These are phyloP conservation scores for Aureobasidium uvarum DNA, from an alignment of 2,329 filamentous ascomycete genomes.

Conservation along the genomic window DNA sequence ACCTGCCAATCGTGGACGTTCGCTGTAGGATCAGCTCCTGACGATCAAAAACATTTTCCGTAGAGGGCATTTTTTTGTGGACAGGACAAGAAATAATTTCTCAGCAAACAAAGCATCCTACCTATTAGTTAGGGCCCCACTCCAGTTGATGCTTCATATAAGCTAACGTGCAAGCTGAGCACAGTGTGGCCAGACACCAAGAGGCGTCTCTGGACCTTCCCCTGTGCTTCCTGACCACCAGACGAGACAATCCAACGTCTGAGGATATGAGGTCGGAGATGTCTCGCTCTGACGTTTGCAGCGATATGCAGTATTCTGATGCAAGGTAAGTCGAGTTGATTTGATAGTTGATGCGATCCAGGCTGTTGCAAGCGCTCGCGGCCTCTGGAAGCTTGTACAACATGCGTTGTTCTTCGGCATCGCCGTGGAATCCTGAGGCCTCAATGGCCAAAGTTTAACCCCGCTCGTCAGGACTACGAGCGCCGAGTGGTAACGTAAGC, in stretches of 20 bases:
- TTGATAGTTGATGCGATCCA: constrained; percentile 2
- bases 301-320: not conserved
- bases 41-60: constrained; percentile 6
- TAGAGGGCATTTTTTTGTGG: not conserved
- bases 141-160: not conserved
- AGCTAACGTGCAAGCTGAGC: constrained; percentile 13
- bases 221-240: constrained; percentile 9
- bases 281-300: not conserved
- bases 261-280: not conserved
- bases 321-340: constrained; percentile 14
- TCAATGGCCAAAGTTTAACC: constrained; percentile 13
- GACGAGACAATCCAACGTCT: constrained; percentile 19
- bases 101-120: not conserved
- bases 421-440: constrained; percentile 11
- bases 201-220: constrained; percentile 7
- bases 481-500: constrained; percentile 13
- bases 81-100: not conserved
- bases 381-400: not conserved
- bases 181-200: not conserved
- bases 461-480: constrained; percentile 1
- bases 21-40: constrained; percentile 16
- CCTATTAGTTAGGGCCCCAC: not conserved
- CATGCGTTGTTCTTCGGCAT: not conserved
- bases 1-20: constrained; percentile 21
- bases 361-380: not conserved